Evolutionary conservation across 805 yeast genomes (phyloP).

Genomic region (Nakazawaea molendinolei): DNA sequence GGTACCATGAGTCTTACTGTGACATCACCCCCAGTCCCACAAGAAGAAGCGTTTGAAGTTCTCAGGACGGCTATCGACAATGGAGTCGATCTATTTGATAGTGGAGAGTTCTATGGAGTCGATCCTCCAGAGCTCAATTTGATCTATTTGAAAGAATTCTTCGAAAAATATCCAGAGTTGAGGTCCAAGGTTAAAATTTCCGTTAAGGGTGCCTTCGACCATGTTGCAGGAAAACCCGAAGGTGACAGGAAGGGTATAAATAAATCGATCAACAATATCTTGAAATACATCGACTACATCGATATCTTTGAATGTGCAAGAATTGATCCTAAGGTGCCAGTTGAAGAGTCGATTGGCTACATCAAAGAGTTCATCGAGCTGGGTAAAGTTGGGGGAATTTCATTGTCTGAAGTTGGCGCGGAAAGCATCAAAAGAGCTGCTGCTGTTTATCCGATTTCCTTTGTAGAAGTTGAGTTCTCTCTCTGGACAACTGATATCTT

Average conservation of each 20-base stretch:
- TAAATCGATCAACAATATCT: slow-evolving; percentile 40
- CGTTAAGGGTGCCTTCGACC: slow-evolving; percentile 60
- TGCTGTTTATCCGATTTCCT: slow-evolving; percentile 48
- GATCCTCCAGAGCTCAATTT: slow-evolving; percentile 42
- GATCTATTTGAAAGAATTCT: slow-evolving; percentile 49
- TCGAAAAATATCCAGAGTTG: slow-evolving; percentile 48
- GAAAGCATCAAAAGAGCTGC: slow-evolving; percentile 55
- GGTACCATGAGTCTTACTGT: slow-evolving; percentile 84
- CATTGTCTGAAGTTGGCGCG: slow-evolving; percentile 68
- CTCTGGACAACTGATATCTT: slow-evolving; percentile 61
- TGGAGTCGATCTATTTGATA: slow-evolving; percentile 53
- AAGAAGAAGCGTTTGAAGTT: slow-evolving; percentile 44
- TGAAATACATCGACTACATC: slow-evolving; percentile 28
- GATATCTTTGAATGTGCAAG: slow-evolving; percentile 73
- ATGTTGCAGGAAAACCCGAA: slow-evolving; percentile 34
- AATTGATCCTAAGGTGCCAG: slow-evolving; percentile 49
- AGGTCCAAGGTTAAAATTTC: slow-evolving; percentile 51
- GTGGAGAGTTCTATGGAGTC: slow-evolving; percentile 74
- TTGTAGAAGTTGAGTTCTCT: slow-evolving; percentile 77
- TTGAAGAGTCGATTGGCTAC: slow-evolving; percentile 51
- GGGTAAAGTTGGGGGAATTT: slow-evolving; percentile 64
- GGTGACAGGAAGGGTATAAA: slow-evolving; percentile 42
- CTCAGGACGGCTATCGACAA: slow-evolving; percentile 45
- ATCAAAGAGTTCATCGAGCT: slow-evolving; percentile 52
- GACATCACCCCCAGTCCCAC: slow-evolving; percentile 50